Percentiles rank a stretch among this genome's conserved stretches.
Conservation (phyloP, 768 basidiomycete genomes). For the Pisolithus orientalis region DNA sequence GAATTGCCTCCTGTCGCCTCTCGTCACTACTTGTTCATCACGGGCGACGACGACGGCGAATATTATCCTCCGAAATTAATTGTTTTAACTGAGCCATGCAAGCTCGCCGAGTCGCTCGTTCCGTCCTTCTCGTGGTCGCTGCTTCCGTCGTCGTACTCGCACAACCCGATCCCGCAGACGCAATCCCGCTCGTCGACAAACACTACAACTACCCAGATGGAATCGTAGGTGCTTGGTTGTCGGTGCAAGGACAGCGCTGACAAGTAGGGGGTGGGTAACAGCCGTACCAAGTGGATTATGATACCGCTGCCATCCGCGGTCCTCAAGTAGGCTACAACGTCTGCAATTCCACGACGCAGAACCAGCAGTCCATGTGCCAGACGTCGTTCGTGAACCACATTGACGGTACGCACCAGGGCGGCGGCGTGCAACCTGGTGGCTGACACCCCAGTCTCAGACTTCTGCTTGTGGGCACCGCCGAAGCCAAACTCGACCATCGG, state of each 20-base stretch:
- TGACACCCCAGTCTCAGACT: conserved; percentile 38
- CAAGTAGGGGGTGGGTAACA: conserved; percentile 10
- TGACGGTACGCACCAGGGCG: conserved; percentile 26
- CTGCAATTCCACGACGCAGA: conserved; percentile 63
- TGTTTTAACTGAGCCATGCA: background rate
- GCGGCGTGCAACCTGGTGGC: conserved; percentile 22
- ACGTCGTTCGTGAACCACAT: conserved; percentile 60
- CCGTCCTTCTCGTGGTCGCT: conserved; percentile 27
- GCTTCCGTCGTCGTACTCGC: conserved; percentile 27
- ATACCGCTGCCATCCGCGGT: conserved; percentile 41
- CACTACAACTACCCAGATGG: conserved; percentile 37
- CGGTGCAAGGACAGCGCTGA: background rate
- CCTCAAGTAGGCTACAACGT: conserved; percentile 58
- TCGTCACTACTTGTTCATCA: background rate
- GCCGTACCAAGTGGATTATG: conserved; percentile 46
- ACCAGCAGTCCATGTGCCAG: conserved; percentile 61
- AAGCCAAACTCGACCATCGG: conserved; percentile 50
- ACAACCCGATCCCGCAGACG: conserved; percentile 34
- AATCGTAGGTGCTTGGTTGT: conserved; percentile 29
- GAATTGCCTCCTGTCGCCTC: background rate
- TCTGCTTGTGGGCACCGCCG: conserved; percentile 60
- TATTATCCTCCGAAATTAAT: background rate
- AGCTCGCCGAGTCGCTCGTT: conserved; percentile 29
- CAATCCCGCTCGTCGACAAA: conserved; percentile 42
- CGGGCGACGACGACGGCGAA: background rate